A percentile compares a stretch with the other conserved stretches of the same genome.
phyloP scores from a whole-genome alignment of 2,329 filamentous ascomycete genomes.

The Aspergillus phoenicis region DNA sequence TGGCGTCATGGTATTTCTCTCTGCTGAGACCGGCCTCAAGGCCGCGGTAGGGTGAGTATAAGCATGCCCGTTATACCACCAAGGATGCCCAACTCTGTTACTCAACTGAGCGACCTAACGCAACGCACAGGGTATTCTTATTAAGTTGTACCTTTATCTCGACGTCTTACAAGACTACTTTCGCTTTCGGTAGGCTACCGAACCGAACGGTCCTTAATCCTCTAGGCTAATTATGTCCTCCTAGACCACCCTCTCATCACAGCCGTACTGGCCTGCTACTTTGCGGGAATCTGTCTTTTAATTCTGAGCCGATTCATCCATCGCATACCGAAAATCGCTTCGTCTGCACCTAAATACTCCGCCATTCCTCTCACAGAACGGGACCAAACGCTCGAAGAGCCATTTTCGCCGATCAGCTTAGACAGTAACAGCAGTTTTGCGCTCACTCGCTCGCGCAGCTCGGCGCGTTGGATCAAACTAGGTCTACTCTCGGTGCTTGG shows the following conservation, averaged over 20 bases:
- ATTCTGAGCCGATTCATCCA: slow-evolving; percentile 38
- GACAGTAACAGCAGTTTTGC: slow-evolving; percentile 10
- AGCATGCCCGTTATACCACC: neutral
- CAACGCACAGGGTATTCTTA: slow-evolving; percentile 32
- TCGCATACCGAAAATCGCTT: slow-evolving; percentile 25
- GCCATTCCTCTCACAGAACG: slow-evolving; percentile 33
- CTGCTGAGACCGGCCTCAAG: slow-evolving; percentile 35
- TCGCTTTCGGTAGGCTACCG: slow-evolving; percentile 41
- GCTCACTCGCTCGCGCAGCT: slow-evolving; percentile 11
- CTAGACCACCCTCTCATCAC: slow-evolving; percentile 52
- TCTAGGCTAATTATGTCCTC: slow-evolving; percentile 11
- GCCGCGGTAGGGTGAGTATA: slow-evolving; percentile 36
- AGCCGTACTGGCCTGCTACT: slow-evolving; percentile 44
- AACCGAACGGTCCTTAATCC: neutral
- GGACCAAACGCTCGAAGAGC: slow-evolving; percentile 26
- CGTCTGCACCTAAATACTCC: slow-evolving; percentile 30
- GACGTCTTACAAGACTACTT: slow-evolving; percentile 41
- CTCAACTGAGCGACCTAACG: slow-evolving; percentile 23
- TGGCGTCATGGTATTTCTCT: slow-evolving; percentile 31
- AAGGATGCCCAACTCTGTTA: neutral
- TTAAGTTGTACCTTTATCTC: slow-evolving; percentile 39
- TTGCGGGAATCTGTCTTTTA: slow-evolving; percentile 43
- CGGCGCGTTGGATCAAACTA: slow-evolving; percentile 29
- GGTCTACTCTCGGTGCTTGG: slow-evolving; percentile 26
- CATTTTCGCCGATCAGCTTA: slow-evolving; percentile 9